Evolutionary conservation across 345 rosid genomes (phyloP).

Genomic region (Linum trigynum): DNA sequence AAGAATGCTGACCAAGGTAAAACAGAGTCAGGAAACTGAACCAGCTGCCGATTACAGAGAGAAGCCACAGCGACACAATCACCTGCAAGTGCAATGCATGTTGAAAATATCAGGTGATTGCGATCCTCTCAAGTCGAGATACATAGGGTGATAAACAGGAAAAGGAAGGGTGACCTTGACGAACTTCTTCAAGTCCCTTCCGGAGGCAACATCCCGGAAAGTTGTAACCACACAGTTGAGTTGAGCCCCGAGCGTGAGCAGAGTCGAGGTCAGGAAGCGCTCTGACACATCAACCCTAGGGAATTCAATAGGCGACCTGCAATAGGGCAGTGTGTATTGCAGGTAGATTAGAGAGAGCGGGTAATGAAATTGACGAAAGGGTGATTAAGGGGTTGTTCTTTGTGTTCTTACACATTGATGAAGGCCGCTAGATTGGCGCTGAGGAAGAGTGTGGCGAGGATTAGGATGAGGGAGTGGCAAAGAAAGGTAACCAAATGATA

Average conservation of each 20-base stretch:
- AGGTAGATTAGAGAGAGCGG: too few relatives aligned
- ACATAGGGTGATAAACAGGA: neutral
- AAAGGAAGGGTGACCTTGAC: neutral
- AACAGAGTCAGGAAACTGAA: slow-evolving; percentile 31
- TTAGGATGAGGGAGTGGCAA: slow-evolving; percentile 18
- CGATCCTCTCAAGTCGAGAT: neutral
- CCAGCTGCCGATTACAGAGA: slow-evolving; percentile 35
- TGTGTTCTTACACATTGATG: slow-evolving; percentile 15
- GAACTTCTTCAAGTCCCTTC: slow-evolving; percentile 20
- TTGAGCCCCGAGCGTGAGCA: slow-evolving; percentile 4
- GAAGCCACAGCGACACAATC: slow-evolving; percentile 21
- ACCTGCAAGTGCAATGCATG: slow-evolving; percentile 20
- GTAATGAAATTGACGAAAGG: too few relatives aligned
- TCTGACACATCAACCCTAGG: slow-evolving; percentile 11
- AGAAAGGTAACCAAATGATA: slow-evolving; percentile 21
- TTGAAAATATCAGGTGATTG: neutral
- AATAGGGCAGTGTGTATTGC: neutral
- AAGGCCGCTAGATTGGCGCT: slow-evolving; percentile 20
- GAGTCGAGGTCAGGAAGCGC: slow-evolving; percentile 4
- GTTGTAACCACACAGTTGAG: slow-evolving; percentile 4
- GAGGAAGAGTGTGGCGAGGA: slow-evolving; percentile 13
- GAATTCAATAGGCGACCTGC: slow-evolving; percentile 18
- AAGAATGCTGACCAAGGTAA: slow-evolving; percentile 19
- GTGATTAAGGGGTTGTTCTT: neutral
- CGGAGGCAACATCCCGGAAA: slow-evolving; percentile 15